phyloP scores from a whole-genome alignment of 2,329 filamentous ascomycete genomes.

The Sordariomycetes sp. region DNA sequence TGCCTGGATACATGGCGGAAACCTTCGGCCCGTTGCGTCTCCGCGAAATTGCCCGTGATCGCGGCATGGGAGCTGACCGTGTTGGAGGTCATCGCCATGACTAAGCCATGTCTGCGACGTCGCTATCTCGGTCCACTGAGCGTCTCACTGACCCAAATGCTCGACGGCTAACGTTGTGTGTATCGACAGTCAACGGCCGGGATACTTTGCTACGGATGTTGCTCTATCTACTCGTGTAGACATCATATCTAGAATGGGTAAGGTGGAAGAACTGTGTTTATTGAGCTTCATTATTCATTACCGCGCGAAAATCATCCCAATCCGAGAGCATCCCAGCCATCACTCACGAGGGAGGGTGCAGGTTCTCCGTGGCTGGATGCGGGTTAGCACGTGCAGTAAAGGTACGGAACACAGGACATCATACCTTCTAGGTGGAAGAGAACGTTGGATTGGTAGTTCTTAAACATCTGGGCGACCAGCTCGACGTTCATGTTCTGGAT shows the following conservation, averaged over 20 bases:
- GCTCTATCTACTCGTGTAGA: no score
- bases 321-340: neutral
- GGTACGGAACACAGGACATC: constrained; percentile 5
- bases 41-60: neutral
- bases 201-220: no score
- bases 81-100: neutral
- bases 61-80: neutral
- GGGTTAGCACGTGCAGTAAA: constrained; percentile 8
- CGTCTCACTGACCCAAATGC: no score
- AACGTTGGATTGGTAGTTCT: constrained; percentile 98
- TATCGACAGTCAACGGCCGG: no score
- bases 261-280: neutral
- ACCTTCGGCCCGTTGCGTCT: neutral
- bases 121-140: neutral
- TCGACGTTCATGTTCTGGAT: constrained; percentile 98
- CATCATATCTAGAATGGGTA: neutral
- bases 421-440: constrained; percentile 92
- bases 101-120: neutral
- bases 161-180: no score
- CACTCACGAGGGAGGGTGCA: constrained; percentile 59
- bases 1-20: neutral
- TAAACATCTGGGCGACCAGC: constrained; percentile 97
- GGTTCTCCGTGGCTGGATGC: constrained; percentile 60
- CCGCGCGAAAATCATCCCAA: neutral
- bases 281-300: neutral